Evolutionary conservation across 208 protist genomes (phyloP), one percentile per base, ranked within the genome.

Genomic region (Trypanosoma mega): DNA sequence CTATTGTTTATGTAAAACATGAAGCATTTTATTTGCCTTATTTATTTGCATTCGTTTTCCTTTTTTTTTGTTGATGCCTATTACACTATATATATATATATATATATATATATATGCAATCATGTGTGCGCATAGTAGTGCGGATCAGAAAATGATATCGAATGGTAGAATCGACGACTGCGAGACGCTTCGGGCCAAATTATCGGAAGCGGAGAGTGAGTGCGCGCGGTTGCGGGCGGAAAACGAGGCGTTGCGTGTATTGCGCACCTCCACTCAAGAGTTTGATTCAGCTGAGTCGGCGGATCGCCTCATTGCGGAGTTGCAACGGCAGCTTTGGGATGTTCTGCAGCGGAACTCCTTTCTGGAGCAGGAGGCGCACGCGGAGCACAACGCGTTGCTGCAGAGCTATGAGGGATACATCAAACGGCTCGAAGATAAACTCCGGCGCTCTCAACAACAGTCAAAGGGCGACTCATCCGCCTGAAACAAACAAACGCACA

Each of bases 401-500:
- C 63, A 68, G 44, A 54, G 23, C 24, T 68, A 68, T 21, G 63
- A 68, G 7, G 54, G 44, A 1, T 61, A 60, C 37, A 68, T 68
- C 24, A 49, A 68, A 14, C 21, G 27, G 5, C 29, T 68, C 11
- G 63, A 68, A 23, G 37, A 62, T 1, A 51, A 68, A 29, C 27
- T 68, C n/a, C 41, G 27, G 26, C 46, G 30, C 4, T 68, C 36
- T 44, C 50, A 41, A 33, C 2, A 39, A 12, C 29, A 49, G 30
- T 49, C 56, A 6, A 36, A 44, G 12, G 16, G 33, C 36, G n/a
- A 39, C 41, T 41, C 21, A 50, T 53, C 1, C 18, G 29, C 18
- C 27, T 34, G 26, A 2, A 20, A 23, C 1, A 30, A 36, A 33
- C 45, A n/a, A n/a, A n/a, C n/a, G n/a, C n/a, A n/a, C n/a, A n/a